These are phyloP conservation scores for Leavenworthia alabamica DNA, from an alignment of 345 rosid genomes.

Conservation along the genomic window DNA sequence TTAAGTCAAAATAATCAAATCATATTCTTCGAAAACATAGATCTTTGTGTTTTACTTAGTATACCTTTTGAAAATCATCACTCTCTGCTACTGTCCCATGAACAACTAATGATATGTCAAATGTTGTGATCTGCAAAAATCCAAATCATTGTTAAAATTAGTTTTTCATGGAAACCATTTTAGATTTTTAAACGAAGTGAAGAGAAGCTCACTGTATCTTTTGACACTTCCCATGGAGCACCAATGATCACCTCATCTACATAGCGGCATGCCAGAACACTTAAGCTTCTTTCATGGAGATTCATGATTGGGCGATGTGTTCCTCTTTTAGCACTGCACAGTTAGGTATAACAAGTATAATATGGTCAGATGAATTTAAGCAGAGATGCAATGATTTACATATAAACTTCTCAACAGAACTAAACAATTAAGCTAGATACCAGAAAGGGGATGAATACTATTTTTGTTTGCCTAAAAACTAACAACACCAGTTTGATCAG, in stretches of 20 bases:
- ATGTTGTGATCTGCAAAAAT: conserved; percentile 66
- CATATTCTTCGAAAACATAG: background rate
- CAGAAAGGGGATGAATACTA: no score
- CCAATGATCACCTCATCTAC: conserved; percentile 98
- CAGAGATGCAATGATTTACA: no score
- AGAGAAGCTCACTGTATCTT: conserved; percentile 61
- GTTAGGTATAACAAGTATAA: background rate
- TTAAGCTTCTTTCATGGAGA: conserved; percentile 85
- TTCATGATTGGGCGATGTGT: conserved; percentile 72
- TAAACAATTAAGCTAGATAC: no score
- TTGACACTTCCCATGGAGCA: conserved; percentile 91
- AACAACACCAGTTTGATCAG: no score
- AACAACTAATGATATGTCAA: conserved; percentile 74
- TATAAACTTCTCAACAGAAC: no score
- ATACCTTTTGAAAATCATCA: conserved; percentile 33
- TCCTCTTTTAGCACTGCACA: conserved; percentile 72
- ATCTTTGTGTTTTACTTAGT: background rate
- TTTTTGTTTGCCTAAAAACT: no score
- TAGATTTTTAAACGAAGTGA: background rate
- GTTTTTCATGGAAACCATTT: background rate
- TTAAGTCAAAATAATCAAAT: conserved; percentile 4
- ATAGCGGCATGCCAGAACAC: conserved; percentile 87
- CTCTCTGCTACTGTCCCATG: conserved; percentile 82
- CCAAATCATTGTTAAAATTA: background rate
- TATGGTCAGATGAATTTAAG: background rate